These are phyloP conservation scores for Ustilago cynodontis DNA, from an alignment of 1,284 basidiomycete genomes.

Conservation along the genomic window DNA sequence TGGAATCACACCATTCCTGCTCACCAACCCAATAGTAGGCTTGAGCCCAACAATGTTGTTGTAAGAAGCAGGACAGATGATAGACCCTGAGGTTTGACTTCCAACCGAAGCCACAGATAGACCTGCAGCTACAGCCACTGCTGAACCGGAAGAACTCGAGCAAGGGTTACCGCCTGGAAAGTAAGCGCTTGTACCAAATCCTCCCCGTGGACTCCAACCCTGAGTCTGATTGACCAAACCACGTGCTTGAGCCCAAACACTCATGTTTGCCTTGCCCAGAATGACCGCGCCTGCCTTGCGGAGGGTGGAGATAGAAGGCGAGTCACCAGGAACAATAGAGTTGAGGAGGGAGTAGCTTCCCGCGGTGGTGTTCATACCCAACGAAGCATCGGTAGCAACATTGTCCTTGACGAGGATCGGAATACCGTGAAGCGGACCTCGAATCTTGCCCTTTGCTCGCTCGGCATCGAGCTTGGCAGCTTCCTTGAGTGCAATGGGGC, in stretches of 20 bases:
- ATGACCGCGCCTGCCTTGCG: constrained; percentile 79
- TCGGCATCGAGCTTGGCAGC: constrained; percentile 74
- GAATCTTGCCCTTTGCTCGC: constrained; percentile 72
- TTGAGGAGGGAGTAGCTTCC: constrained; percentile 72
- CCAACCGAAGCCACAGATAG: constrained; percentile 76
- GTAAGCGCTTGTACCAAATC: constrained; percentile 77
- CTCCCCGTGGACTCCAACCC: constrained; percentile 78
- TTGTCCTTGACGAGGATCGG: constrained; percentile 81
- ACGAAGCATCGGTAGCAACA: constrained; percentile 75
- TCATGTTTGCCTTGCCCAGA: constrained; percentile 72
- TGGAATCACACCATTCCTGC: constrained; percentile 43
- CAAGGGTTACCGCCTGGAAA: constrained; percentile 76
- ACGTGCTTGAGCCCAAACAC: constrained; percentile 71
- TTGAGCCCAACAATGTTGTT: constrained; percentile 56
- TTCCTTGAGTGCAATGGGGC: constrained; percentile 75
- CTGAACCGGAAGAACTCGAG: constrained; percentile 78
- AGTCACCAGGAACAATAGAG: constrained; percentile 76
- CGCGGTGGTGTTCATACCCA: constrained; percentile 77
- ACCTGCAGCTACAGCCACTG: constrained; percentile 76
- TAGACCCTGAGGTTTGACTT: constrained; percentile 73
- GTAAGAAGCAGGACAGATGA: constrained; percentile 47
- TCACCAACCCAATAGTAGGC: constrained; percentile 48
- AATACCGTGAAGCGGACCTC: constrained; percentile 78
- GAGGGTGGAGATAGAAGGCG: constrained; percentile 76
- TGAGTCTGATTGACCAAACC: constrained; percentile 73